Evolutionary conservation across 1,139 yeast genomes (phyloP), one percentile per base, ranked within the genome.

Genomic region (Eremothecium cymbalariae): DNA sequence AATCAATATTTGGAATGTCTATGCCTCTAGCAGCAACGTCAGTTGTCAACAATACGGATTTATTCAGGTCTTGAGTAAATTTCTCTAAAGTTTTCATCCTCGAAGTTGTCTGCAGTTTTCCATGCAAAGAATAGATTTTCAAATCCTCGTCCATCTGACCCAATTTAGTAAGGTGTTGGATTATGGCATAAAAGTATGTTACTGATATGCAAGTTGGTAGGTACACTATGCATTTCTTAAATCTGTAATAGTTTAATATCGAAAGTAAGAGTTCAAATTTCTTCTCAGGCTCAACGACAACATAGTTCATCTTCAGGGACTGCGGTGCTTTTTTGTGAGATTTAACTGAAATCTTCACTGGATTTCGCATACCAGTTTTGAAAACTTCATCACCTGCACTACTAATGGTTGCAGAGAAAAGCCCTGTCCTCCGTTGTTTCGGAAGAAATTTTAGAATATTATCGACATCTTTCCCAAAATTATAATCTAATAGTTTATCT

Each of bases 1-100:
- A 61, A 51, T 88, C 96, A 11, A 86, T 95, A 39, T 85, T 90
- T 1, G 95, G 94, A 20, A 86, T 76, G 63, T 88, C 97, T 20
- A 88, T 74, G 27, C 97, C 97, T 57, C 97, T 68, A 0, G 95
- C 95, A 2, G 96, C 95, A 16, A 81, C 88, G 63, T 81, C 93
- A 0, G 93, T 81, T 4, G 90, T 78, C 62, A 88, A 63, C 15
- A 88, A 59, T 0, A 86, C 72, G n/a, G 77, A 65, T 43, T 74
- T 77, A 4, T 59, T 51, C 16, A 65, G 50, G 21, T 60, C 48
- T 5, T 67, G 67, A 1, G 76, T 60, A 50, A 86, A 88, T 19
- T 59, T 64, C 14, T 67, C 66, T 28, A 86, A 62, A 0, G 95
- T 81, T 53, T 74, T 81, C 40, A 81, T 63, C 47, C 97, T 67